phyloP scores from a whole-genome alignment of 2,329 filamentous ascomycete species.

The Paraphoma chrysanthemicola region DNA sequence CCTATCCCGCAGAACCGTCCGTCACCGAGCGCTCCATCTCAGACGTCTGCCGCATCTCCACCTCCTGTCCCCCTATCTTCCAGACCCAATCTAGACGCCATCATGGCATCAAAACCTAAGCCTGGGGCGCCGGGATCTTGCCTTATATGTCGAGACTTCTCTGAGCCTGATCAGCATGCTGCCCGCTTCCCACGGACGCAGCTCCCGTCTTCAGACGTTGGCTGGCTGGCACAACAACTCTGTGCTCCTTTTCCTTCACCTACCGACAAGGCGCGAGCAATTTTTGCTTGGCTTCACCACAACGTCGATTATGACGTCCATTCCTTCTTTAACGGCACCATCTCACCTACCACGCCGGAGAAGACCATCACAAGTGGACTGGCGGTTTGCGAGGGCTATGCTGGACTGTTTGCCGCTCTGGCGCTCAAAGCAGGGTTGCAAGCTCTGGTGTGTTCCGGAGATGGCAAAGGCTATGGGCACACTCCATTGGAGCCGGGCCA shows the following conservation, averaged over 20 bases:
- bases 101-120: constrained; percentile 56
- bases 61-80: constrained; percentile 63
- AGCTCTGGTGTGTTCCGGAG: constrained; percentile 74
- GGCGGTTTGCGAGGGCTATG: constrained; percentile 93
- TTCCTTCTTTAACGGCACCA: constrained; percentile 75
- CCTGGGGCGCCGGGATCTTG: constrained; percentile 57
- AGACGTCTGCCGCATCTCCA: constrained; percentile 34
- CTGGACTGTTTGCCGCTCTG: constrained; percentile 79
- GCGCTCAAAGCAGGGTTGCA: constrained; percentile 82
- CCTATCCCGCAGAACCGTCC: constrained; percentile 38
- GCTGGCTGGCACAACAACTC: constrained; percentile 78
- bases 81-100: constrained; percentile 64
- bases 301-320: constrained; percentile 86
- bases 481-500: constrained; percentile 67
- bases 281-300: constrained; percentile 96
- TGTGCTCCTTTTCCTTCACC: constrained; percentile 79
- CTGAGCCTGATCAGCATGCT: constrained; percentile 78
- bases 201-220: constrained; percentile 72
- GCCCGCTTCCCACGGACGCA: constrained; percentile 75
- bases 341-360: constrained; percentile 72
- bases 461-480: constrained; percentile 88
- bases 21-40: constrained; percentile 7
- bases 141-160: constrained; percentile 87
- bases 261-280: constrained; percentile 89
- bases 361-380: constrained; percentile 78